A percentile compares a stretch with the other conserved stretches of the same genome.
These are phyloP conservation scores for Candida quercuum DNA, from an alignment of 805 yeast genomes.

Conservation along the genomic window DNA sequence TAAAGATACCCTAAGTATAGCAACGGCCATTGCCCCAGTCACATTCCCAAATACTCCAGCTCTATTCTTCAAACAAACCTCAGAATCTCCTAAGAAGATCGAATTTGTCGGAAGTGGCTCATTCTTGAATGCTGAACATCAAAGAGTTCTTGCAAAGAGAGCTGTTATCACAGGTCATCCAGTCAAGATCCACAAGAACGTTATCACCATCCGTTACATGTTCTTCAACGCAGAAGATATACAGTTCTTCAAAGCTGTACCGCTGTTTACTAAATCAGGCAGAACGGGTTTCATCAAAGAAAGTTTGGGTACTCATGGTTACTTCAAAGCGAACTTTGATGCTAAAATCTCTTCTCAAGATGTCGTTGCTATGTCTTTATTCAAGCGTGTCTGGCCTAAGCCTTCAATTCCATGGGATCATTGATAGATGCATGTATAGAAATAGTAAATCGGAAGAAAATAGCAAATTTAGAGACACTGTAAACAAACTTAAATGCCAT, in stretches of 20 bases:
- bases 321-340: slow-evolving; percentile 93
- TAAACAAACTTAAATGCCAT: neutral
- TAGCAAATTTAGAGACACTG: too few species aligned
- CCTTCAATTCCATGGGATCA: slow-evolving; percentile 30
- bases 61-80: slow-evolving; percentile 62
- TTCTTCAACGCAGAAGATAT: slow-evolving; percentile 91
- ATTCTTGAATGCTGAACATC: slow-evolving; percentile 78
- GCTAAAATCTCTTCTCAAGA: slow-evolving; percentile 89
- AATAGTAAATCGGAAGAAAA: too few species aligned
- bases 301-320: slow-evolving; percentile 96
- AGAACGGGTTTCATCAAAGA: slow-evolving; percentile 93
- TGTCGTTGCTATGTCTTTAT: slow-evolving; percentile 87
- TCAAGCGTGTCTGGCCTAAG: slow-evolving; percentile 91
- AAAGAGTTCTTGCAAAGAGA: slow-evolving; percentile 82
- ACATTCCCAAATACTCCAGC: slow-evolving; percentile 83
- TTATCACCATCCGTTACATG: slow-evolving; percentile 94
- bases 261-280: slow-evolving; percentile 88
- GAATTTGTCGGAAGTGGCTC: slow-evolving; percentile 88
- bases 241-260: slow-evolving; percentile 83
- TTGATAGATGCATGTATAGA: too few species aligned
- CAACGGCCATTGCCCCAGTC: slow-evolving; percentile 85
- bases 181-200: slow-evolving; percentile 86
- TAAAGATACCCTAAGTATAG: slow-evolving; percentile 67
- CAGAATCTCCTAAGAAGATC: slow-evolving; percentile 39
- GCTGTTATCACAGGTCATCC: slow-evolving; percentile 91